A percentile compares a stretch with the other conserved stretches of the same genome.
phyloP scores from a whole-genome alignment of 2,329 filamentous ascomycete genomes.

The Cladophialophora yegresii region DNA sequence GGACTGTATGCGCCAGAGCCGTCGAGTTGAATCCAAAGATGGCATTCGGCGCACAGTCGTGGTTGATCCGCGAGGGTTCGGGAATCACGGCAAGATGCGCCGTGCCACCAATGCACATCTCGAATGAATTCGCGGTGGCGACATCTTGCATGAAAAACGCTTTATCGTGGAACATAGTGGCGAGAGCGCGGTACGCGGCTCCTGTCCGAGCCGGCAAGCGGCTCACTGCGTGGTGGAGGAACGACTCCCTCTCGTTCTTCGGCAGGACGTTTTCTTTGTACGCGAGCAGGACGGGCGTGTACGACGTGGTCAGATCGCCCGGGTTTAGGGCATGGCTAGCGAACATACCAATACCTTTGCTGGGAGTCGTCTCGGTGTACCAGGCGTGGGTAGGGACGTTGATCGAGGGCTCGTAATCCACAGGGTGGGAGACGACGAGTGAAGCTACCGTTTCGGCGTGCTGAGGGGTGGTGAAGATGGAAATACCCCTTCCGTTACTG shows the following conservation, averaged over 20 bases:
- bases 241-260: constrained; percentile 16
- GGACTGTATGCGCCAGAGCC: constrained; percentile 19
- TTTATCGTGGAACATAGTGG: constrained; percentile 10
- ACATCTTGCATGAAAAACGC: constrained; percentile 23
- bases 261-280: constrained; percentile 21
- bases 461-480: constrained; percentile 26
- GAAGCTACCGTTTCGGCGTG: constrained; percentile 13
- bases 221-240: constrained; percentile 20
- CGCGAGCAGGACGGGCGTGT: constrained; percentile 27
- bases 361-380: constrained; percentile 15
- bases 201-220: constrained; percentile 21
- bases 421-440: background rate
- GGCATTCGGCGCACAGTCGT: constrained; percentile 30
- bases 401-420: background rate
- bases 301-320: constrained; percentile 18
- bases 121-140: constrained; percentile 28
- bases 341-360: constrained; percentile 27
- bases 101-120: background rate
- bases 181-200: constrained; percentile 3
- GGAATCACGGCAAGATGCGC: constrained; percentile 28
- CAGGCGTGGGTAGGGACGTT: constrained; percentile 11
- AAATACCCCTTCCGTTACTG: constrained; percentile 19
- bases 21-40: constrained; percentile 14
- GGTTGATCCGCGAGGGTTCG: constrained; percentile 30
- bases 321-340: constrained; percentile 13